These are phyloP conservation scores for Podospora conica DNA, from an alignment of 495 filamentous ascomycete species.

Conservation along the genomic window DNA sequence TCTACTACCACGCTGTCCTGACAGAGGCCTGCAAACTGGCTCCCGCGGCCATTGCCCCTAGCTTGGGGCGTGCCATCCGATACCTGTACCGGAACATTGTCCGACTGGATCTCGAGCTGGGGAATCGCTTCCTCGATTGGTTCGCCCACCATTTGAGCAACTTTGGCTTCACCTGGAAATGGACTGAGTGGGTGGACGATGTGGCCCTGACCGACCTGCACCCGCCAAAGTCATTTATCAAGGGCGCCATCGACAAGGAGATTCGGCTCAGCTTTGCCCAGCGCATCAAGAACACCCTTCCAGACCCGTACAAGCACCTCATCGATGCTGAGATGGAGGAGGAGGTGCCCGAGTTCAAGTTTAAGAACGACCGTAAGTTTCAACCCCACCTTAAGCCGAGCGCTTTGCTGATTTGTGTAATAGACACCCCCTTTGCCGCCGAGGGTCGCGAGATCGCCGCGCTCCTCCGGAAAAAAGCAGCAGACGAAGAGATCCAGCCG, in stretches of 20 bases:
- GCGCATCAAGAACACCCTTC: slow-evolving; percentile 89
- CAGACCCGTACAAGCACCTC: slow-evolving; percentile 72
- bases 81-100: slow-evolving; percentile 78
- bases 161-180: slow-evolving; percentile 99
- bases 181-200: slow-evolving; percentile 95
- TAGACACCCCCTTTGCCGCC: slow-evolving; percentile 71
- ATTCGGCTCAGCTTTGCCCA: slow-evolving; percentile 94
- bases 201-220: slow-evolving; percentile 67
- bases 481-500: slow-evolving; percentile 72
- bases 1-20: slow-evolving; percentile 92
- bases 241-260: slow-evolving; percentile 89
- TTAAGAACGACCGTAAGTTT: slow-evolving; percentile 64
- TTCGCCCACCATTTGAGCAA: slow-evolving; percentile 97
- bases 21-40: slow-evolving; percentile 94
- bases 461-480: slow-evolving; percentile 74
- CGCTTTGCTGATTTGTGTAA: slow-evolving; percentile 9
- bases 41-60: slow-evolving; percentile 92
- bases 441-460: slow-evolving; percentile 74
- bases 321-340: slow-evolving; percentile 86
- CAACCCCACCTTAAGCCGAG: not conserved
- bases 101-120: slow-evolving; percentile 79
- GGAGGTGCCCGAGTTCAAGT: slow-evolving; percentile 93
- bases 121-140: slow-evolving; percentile 90
- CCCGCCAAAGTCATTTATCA: slow-evolving; percentile 88
- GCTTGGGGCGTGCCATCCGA: slow-evolving; percentile 86